Evolutionary conservation across 805 yeast species (phyloP).

Genomic region (Huiozyma naganishii): DNA sequence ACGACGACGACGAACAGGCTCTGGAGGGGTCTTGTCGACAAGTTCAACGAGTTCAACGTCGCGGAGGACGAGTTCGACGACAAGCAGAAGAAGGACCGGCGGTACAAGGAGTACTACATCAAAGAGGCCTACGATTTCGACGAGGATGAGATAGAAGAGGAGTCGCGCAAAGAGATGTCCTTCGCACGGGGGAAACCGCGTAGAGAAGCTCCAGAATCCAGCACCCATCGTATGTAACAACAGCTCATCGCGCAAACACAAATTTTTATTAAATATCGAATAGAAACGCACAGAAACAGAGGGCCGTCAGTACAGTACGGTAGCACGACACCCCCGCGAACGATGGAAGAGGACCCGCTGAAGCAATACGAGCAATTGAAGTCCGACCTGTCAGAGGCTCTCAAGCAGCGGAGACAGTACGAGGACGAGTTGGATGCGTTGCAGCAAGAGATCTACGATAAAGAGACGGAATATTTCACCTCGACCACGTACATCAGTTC

Average conservation of each 20-base stretch:
- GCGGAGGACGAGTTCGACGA: constrained; percentile 24
- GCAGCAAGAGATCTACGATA: constrained; percentile 71
- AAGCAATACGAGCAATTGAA: constrained; percentile 56
- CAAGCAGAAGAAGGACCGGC: constrained; percentile 6
- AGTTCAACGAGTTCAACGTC: constrained; percentile 26
- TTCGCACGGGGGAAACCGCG: background rate
- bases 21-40: constrained; percentile 13
- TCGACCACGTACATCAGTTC: constrained; percentile 33
- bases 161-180: constrained; percentile 9
- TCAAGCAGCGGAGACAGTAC: constrained; percentile 50
- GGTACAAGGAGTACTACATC: constrained; percentile 14
- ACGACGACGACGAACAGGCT: constrained; percentile 4
- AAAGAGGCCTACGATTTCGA: constrained; percentile 20
- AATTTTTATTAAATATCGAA: too few relatives aligned
- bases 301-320: too few relatives aligned
- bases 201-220: too few relatives aligned
- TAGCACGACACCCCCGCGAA: background rate
- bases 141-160: constrained; percentile 18
- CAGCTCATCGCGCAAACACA: too few relatives aligned
- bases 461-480: constrained; percentile 73
- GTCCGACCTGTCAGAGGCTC: constrained; percentile 51
- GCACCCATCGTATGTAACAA: too few relatives aligned
- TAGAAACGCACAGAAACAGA: too few relatives aligned
- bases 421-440: constrained; percentile 51
- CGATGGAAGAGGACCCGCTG: constrained; percentile 12